A percentile compares a stretch with the other conserved stretches of the same genome.
phyloP scores from a whole-genome alignment of 139 green algal genomes.

The Auxenochlorella pyrenoidosa region DNA sequence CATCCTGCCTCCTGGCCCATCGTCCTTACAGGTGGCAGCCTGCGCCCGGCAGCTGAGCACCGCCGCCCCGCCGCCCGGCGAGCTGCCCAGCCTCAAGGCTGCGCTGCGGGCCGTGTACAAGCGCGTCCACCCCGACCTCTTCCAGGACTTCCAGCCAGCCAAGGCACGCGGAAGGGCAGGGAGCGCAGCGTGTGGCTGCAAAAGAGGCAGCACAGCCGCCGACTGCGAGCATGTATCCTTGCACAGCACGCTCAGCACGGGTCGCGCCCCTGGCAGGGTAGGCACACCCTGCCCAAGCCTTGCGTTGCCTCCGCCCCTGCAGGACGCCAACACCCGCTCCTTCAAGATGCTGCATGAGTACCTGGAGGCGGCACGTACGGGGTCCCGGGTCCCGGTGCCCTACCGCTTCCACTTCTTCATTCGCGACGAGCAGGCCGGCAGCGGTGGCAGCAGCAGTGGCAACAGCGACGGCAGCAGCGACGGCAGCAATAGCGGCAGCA shows the following conservation, averaged over 20 bases:
- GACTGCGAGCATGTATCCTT: too few species aligned
- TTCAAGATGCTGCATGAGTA: conserved; percentile 81
- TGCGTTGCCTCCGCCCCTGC: neutral
- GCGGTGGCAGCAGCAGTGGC: neutral
- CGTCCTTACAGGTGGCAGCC: neutral
- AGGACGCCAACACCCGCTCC: conserved; percentile 64
- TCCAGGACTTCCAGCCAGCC: conserved; percentile 47
- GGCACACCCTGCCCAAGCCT: too few species aligned
- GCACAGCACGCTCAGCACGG: too few species aligned
- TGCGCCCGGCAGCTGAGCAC: neutral
- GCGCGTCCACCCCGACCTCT: conserved; percentile 68
- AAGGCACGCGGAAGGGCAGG: conserved; percentile 19
- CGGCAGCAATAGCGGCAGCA: neutral
- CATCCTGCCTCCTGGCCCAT: neutral
- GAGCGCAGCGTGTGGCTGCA: too few species aligned
- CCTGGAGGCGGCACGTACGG: conserved; percentile 34
- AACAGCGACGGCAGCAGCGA: neutral
- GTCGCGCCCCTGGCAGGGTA: too few species aligned
- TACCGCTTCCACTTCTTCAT: conserved; percentile 72
- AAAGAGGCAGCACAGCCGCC: too few species aligned
- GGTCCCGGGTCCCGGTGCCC: conserved; percentile 37
- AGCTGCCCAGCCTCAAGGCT: conserved; percentile 46
- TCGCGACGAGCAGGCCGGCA: neutral
- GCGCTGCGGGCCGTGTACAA: conserved; percentile 58
- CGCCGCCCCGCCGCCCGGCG: neutral